Base-by-base conservation (phyloP, 257 asterid genomes). In the Capsicum rhomboideum region DNA sequence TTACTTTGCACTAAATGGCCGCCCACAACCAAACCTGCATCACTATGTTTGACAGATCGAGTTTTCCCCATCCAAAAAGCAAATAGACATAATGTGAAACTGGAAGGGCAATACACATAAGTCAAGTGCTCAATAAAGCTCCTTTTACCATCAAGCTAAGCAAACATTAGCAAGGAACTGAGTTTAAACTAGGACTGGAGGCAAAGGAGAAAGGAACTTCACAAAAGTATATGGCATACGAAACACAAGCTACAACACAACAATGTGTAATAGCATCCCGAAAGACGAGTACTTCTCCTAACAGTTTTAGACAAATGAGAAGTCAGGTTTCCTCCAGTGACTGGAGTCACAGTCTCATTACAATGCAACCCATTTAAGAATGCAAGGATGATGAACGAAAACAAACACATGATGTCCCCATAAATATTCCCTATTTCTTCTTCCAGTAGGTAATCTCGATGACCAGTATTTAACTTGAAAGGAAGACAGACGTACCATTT, bases 401-500 rank as follows among this genome's bases (percentile, higher is more conserved):
- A 54, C 23, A 52, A 64, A 84, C 55, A 71, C 10, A 49, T 10
- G 44, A 49, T 49, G 14, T 54, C 23, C 61, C 59, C 21, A 21
- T 74, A 26, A 74, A 50, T 2, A 8, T 13, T 46, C 40, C 40
- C 16, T 23, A 16, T 46, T 23, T 8, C 42, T 46, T 75, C 42
- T 46, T 75, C 80, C 14, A 46, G 46, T 8, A 8, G 23, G 21
- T 75, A 14, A 37, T 1, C 61, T 53, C 8, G 75, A 6, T 78
- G 34, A 49, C 55, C 56, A 6, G 37, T 66, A 56, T 6, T 26
- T 10, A 17, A 28, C 58, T 44, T 40, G 55, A 77, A 58, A 28
- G 78, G 75, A 66, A 64, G 77, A 64, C 52, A 53, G 72, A 34
- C 94, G 44, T 93, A 95, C 99, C 97, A 83, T 93, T 91, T 83